These are phyloP conservation scores for Lolium rigidum DNA, from an alignment of 176 grass and related monocot species.

Conservation along the genomic window DNA sequence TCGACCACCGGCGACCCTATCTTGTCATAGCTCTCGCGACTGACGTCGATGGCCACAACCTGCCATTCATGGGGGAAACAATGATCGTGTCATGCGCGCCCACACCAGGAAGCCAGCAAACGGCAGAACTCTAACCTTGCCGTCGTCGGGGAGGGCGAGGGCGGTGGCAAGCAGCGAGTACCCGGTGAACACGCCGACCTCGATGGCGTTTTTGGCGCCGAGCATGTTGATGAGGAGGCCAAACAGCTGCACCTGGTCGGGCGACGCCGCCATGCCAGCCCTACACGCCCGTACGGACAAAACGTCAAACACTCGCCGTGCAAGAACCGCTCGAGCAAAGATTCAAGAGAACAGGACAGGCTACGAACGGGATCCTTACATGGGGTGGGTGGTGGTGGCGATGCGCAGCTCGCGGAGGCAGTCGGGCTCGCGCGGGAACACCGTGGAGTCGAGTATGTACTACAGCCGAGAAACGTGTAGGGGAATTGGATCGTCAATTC, in stretches of 20 bases:
- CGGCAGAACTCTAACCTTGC: slow-evolving; percentile 35
- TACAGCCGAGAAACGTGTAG: background rate
- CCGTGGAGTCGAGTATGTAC: slow-evolving; percentile 76
- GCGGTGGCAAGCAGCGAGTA: slow-evolving; percentile 79
- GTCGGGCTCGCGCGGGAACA: slow-evolving; percentile 69
- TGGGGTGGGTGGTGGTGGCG: slow-evolving; percentile 54
- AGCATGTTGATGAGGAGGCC: slow-evolving; percentile 65
- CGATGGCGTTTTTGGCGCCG: slow-evolving; percentile 65
- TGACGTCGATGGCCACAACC: slow-evolving; percentile 71
- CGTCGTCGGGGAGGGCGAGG: slow-evolving; percentile 59
- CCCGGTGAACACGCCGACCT: slow-evolving; percentile 79
- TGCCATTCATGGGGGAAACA: background rate
- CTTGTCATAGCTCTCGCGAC: slow-evolving; percentile 56
- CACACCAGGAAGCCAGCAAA: background rate
- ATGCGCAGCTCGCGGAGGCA: slow-evolving; percentile 73
- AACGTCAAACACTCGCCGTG: slow-evolving; percentile 27
- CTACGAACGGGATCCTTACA: slow-evolving; percentile 27
- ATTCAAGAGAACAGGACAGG: background rate
- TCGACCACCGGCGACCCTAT: slow-evolving; percentile 62
- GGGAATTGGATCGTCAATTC: no score
- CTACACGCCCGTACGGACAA: slow-evolving; percentile 1
- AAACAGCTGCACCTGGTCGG: slow-evolving; percentile 70
- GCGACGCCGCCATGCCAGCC: slow-evolving; percentile 55
- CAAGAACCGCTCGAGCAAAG: background rate
- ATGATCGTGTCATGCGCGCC: fast-evolving